These are phyloP conservation scores for Silene latifolia DNA, from an alignment of 148 eudicot species.

Conservation along the genomic window DNA sequence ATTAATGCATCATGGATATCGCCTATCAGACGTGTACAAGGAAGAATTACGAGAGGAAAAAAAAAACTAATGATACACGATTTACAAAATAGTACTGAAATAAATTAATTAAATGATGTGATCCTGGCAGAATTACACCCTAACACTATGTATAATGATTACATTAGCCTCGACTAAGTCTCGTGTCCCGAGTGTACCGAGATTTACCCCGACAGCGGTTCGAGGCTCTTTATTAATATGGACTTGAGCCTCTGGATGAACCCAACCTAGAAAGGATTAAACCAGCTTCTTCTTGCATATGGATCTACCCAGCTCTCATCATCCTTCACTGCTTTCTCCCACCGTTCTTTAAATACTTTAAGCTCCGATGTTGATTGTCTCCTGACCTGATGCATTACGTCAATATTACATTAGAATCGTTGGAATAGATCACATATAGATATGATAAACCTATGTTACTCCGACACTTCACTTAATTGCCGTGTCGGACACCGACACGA, in stretches of 20 bases:
- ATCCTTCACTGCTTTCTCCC: conserved; percentile 62
- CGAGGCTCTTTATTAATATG: conserved; percentile 10
- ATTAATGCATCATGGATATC: neutral
- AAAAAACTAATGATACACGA: neutral
- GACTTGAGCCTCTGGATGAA: conserved; percentile 14
- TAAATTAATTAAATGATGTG: conserved; percentile 35
- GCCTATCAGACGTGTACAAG: neutral
- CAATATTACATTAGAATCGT: too few relatives aligned
- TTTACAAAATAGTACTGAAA: conserved; percentile 18
- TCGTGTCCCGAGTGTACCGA: neutral
- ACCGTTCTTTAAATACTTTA: conserved; percentile 45
- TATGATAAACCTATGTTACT: too few relatives aligned
- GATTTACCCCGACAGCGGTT: neutral
- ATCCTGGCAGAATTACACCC: conserved; percentile 17
- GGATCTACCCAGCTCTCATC: conserved; percentile 65
- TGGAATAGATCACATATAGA: too few relatives aligned
- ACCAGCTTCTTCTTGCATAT: conserved; percentile 31
- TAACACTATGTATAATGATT: conserved; percentile 7
- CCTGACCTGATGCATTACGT: conserved; percentile 40
- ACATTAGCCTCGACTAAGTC: neutral
- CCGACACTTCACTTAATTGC: too few relatives aligned
- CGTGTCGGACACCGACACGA: too few relatives aligned
- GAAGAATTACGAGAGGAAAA: neutral
- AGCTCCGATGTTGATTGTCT: conserved; percentile 64
- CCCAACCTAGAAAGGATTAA: conserved; percentile 27